Evolutionary conservation across 495 filamentous ascomycete species (phyloP).

Genomic region (Aspergillus incahuasiensis): DNA sequence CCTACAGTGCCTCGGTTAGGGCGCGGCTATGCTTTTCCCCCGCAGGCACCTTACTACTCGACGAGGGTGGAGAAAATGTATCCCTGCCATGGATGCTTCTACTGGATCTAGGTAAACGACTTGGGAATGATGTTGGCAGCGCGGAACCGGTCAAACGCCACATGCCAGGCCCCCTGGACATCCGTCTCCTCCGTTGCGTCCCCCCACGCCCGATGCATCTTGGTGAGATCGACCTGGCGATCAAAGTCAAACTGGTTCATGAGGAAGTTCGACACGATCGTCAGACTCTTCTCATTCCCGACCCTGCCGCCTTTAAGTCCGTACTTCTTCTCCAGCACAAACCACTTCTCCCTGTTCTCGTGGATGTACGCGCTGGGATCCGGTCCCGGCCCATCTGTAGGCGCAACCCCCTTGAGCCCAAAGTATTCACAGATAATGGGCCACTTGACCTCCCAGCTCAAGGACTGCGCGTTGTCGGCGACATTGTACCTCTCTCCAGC

Average conservation of each 20-base stretch:
- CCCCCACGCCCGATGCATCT: slow-evolving; percentile 11
- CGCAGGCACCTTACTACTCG: too few species aligned
- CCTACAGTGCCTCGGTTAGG: too few species aligned
- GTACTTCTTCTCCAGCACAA: slow-evolving; percentile 7
- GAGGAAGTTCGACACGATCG: background rate
- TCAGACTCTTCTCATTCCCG: background rate
- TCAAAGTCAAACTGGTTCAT: slow-evolving; percentile 11
- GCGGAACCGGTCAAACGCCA: slow-evolving; percentile 6
- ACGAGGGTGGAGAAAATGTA: too few species aligned
- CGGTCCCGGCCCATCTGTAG: background rate
- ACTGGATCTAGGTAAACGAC: background rate
- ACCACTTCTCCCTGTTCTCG: slow-evolving; percentile 5
- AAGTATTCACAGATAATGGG: slow-evolving; percentile 22
- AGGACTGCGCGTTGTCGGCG: slow-evolving; percentile 23
- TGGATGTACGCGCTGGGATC: slow-evolving; percentile 30
- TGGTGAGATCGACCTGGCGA: slow-evolving; percentile 9
- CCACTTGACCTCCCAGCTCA: slow-evolving; percentile 31
- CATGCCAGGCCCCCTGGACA: slow-evolving; percentile 3
- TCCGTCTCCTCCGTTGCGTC: slow-evolving; percentile 6
- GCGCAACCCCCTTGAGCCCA: slow-evolving; percentile 23
- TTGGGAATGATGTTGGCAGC: slow-evolving; percentile 7
- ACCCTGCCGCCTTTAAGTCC: slow-evolving; percentile 1
- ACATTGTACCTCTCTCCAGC: slow-evolving; percentile 30
- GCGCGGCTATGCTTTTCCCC: too few species aligned
- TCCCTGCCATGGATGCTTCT: background rate